These are phyloP conservation scores for Cudoniella acicularis DNA, from an alignment of 495 filamentous ascomycete genomes.

Conservation along the genomic window DNA sequence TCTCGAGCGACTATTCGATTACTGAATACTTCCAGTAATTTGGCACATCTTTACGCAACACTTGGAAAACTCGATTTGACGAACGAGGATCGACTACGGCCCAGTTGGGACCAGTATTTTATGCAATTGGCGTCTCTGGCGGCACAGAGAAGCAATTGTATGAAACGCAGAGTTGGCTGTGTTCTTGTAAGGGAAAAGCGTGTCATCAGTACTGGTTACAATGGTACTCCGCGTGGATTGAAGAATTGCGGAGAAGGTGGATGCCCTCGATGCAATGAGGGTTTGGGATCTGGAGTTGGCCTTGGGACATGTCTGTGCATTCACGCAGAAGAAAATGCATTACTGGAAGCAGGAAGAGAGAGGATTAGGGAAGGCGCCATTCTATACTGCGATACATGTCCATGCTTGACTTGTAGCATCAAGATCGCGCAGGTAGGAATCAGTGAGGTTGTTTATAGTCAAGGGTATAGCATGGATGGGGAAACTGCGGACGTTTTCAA, in stretches of 20 bases:
- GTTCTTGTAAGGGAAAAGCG: conserved; percentile 85
- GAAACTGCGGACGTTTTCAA: conserved; percentile 76
- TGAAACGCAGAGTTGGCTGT: conserved; percentile 94
- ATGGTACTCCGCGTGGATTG: conserved; percentile 85
- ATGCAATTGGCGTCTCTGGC: conserved; percentile 93
- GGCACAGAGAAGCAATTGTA: conserved; percentile 90
- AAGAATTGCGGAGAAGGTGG: conserved; percentile 91
- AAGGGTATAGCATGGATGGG: conserved; percentile 89
- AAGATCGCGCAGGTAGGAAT: conserved; percentile 97
- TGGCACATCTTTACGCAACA: conserved; percentile 63
- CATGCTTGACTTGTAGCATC: conserved; percentile 96
- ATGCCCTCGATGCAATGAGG: conserved; percentile 81
- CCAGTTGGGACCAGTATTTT: conserved; percentile 97
- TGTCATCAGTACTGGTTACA: conserved; percentile 96
- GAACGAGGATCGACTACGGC: conserved; percentile 74
- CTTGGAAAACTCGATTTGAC: conserved; percentile 69
- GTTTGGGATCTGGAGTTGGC: conserved; percentile 62
- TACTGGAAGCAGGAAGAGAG: conserved; percentile 91
- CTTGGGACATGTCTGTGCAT: conserved; percentile 88
- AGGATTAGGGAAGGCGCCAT: conserved; percentile 69
- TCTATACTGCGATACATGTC: conserved; percentile 95
- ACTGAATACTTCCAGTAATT: conserved; percentile 73
- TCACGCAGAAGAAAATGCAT: conserved; percentile 95
- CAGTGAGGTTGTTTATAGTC: conserved; percentile 87
- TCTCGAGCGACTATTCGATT: conserved; percentile 77